Evolutionary conservation across 2,329 filamentous ascomycete genomes (phyloP).

Genomic region (Ceratocystiopsis minuta): DNA sequence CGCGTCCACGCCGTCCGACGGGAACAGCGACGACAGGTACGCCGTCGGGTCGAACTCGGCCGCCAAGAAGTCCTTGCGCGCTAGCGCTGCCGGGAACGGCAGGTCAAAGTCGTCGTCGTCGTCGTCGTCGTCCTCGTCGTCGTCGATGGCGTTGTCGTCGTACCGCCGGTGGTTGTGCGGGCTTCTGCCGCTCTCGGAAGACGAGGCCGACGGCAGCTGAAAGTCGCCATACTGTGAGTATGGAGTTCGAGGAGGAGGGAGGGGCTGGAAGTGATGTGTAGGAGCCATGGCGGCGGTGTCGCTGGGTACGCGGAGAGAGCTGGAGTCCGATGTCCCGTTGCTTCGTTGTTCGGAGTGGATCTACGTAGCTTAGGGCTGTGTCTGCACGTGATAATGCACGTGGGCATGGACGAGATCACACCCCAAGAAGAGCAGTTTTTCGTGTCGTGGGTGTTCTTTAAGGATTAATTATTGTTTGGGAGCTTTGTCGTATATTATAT

Average conservation of each 20-base stretch:
- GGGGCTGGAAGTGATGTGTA: not conserved
- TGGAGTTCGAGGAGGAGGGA: constrained; percentile 14
- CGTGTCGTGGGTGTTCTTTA: too few relatives aligned
- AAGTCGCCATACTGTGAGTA: constrained; percentile 20
- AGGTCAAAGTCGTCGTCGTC: constrained; percentile 49
- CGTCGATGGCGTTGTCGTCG: constrained; percentile 40
- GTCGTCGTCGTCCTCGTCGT: constrained; percentile 6
- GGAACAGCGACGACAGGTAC: constrained; percentile 45
- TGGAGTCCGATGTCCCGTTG: too few relatives aligned
- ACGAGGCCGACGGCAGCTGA: constrained; percentile 23
- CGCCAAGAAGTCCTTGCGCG: constrained; percentile 64
- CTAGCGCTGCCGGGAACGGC: constrained; percentile 74
- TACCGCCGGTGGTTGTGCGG: constrained; percentile 5
- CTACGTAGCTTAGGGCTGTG: too few relatives aligned
- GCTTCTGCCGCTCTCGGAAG: constrained; percentile 13
- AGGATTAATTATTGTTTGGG: too few relatives aligned
- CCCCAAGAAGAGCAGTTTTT: too few relatives aligned
- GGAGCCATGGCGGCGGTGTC: constrained; percentile 1
- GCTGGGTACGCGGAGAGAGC: not conserved
- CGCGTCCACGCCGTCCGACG: constrained; percentile 10
- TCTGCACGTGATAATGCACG: too few relatives aligned
- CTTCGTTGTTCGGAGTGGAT: too few relatives aligned
- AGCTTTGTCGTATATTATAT: too few relatives aligned
- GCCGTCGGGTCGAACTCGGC: constrained; percentile 58
- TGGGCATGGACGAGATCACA: too few relatives aligned